Percentiles rank a stretch among this genome's conserved stretches.
Evolutionary conservation across 2,329 filamentous ascomycete species (phyloP).

Genomic region (Pseudomassariella vexata): DNA sequence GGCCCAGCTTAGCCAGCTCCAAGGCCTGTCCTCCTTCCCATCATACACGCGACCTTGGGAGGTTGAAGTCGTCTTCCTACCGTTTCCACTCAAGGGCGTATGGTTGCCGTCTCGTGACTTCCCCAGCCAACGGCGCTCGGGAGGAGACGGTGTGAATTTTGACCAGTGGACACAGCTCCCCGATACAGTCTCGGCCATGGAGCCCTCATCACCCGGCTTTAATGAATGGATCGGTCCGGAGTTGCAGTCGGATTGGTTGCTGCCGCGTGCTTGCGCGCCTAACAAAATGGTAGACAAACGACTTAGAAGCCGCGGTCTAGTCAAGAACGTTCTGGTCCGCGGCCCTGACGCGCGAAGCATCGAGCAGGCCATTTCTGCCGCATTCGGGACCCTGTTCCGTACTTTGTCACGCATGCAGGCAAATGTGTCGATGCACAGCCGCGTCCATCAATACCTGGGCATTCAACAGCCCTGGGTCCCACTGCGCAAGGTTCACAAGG

Average conservation of each 20-base stretch:
- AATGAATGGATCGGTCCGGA: constrained; percentile 41
- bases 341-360: constrained; percentile 64
- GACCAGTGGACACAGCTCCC: constrained; percentile 54
- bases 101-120: constrained; percentile 49
- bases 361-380: constrained; percentile 53
- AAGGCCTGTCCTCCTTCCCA: constrained; percentile 51
- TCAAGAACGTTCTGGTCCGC: constrained; percentile 57
- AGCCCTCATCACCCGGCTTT: constrained; percentile 41
- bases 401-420: constrained; percentile 32
- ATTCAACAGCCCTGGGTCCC: constrained; percentile 68
- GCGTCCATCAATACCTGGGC: constrained; percentile 46
- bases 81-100: constrained; percentile 55
- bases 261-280: constrained; percentile 62
- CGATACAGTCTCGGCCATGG: constrained; percentile 36
- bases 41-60: constrained; percentile 62
- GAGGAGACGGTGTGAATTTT: constrained; percentile 21
- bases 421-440: constrained; percentile 25
- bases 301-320: constrained; percentile 68
- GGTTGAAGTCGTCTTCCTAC: constrained; percentile 70
- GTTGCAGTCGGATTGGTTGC: constrained; percentile 53
- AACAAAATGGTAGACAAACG: constrained; percentile 60
- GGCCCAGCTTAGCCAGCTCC: constrained; percentile 48
- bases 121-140: constrained; percentile 26
- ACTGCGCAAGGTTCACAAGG: constrained; percentile 69
- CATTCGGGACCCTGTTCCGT: constrained; percentile 54